Conservation (phyloP, 2,329 filamentous ascomycete species). For the Nakataea oryzae region DNA sequence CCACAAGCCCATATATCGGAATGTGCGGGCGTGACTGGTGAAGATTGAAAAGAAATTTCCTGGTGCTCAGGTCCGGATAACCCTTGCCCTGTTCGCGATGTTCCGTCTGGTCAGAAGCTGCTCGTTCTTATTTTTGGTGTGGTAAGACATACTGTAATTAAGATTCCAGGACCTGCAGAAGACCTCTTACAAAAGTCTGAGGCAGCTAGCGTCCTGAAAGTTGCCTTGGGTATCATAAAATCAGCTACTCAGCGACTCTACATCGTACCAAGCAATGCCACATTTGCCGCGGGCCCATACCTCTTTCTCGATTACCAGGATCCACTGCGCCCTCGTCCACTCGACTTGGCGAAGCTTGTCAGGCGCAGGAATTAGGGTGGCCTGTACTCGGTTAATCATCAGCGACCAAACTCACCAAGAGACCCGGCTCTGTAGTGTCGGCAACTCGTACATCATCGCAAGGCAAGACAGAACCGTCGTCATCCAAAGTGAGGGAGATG, state of each 20-base stretch:
- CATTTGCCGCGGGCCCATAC: constrained; percentile 27
- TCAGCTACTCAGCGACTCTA: too few species aligned
- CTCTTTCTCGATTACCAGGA: constrained; percentile 74
- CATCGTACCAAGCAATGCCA: too few species aligned
- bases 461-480: constrained; percentile 15
- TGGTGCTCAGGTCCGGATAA: constrained; percentile 66
- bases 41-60: constrained; percentile 50
- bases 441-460: constrained; percentile 11
- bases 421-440: neutral
- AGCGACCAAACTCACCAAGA: neutral
- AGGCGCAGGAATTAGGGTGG: constrained; percentile 47
- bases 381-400: constrained; percentile 29
- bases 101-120: neutral
- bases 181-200: constrained; percentile 42
- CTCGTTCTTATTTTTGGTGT: neutral
- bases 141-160: constrained; percentile 49
- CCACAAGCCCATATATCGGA: constrained; percentile 54
- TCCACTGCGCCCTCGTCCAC: constrained; percentile 43
- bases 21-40: constrained; percentile 34
- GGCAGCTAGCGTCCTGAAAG: constrained; percentile 56
- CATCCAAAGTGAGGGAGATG: constrained; percentile 26
- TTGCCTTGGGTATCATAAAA: constrained; percentile 40
- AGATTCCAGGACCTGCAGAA: constrained; percentile 43
- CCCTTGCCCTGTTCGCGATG: constrained; percentile 55
- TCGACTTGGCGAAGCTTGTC: constrained; percentile 38